phyloP scores from a whole-genome alignment of 2,329 filamentous ascomycete genomes.

The Pseudogymnoascus sp. region DNA sequence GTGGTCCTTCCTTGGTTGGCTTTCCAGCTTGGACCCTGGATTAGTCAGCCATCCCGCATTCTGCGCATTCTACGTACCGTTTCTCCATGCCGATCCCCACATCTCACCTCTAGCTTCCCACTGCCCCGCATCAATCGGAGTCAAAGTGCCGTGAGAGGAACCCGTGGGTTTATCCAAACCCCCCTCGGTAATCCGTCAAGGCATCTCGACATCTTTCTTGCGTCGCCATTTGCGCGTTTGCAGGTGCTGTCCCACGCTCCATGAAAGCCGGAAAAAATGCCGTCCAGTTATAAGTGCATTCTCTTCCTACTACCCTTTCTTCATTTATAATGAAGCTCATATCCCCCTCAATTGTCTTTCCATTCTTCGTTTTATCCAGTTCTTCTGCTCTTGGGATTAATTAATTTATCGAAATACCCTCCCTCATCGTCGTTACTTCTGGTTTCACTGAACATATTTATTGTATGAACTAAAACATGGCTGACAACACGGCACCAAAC shows the following conservation, averaged over 20 bases:
- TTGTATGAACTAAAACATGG: constrained; percentile 15
- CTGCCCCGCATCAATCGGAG: background rate
- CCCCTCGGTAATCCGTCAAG: constrained; percentile 1
- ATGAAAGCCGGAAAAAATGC: background rate
- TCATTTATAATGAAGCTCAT: background rate
- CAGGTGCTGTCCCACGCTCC: background rate
- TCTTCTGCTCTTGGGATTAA: constrained; percentile 2
- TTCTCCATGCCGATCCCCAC: constrained; percentile 3
- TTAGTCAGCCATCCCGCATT: constrained; percentile 3
- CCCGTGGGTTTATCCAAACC: background rate
- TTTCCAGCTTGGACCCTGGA: background rate
- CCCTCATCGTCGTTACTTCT: background rate
- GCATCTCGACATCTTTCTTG: background rate
- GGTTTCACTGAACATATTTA: background rate
- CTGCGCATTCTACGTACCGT: background rate
- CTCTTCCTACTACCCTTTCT: background rate
- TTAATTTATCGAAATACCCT: background rate
- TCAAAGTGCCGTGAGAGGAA: background rate
- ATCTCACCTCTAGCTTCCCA: background rate
- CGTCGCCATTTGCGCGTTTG: background rate
- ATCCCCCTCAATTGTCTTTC: background rate
- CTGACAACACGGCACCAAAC: constrained; percentile 17
- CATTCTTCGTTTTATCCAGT: background rate
- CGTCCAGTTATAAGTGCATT: background rate
- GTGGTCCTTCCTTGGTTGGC: background rate